Base-by-base conservation (phyloP, 2,329 filamentous ascomycete species). In the Blastomyces silverae region DNA sequence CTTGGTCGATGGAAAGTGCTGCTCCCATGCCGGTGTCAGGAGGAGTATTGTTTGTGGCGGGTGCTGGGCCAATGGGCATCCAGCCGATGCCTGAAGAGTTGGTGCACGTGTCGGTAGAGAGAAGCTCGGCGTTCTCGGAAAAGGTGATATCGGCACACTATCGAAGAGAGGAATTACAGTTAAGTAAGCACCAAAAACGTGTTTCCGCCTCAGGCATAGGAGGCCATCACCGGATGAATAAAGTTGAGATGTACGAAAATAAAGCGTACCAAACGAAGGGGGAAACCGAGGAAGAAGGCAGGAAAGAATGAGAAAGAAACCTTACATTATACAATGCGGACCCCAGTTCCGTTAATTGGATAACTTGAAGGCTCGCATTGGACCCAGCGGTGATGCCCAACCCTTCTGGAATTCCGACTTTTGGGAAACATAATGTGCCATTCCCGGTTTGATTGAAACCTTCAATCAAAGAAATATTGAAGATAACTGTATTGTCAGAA, bases 261-360 rank as follows among this genome's bases (percentile, higher is more conserved):
- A 37, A 44, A 31, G 39, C 11, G 17, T 39, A 39, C 10, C 10
- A 28, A 48, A 46, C 17, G 39, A 17, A n/a, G 42, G 15, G 10
- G 25, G 20, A 53, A 25, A 28, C 17, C 3, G 17, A 20, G 20
- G 62, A 13, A 10, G 25, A 17, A 28, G 25, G 11, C 2, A 39
- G 2, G 34, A 25, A 39, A 39, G 10, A 31, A 28, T 25, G 13
- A 8, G n/a, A 48, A 34, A 44, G 44, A 11, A 66, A 64, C 71
- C 78, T 66, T 72, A 82, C 81, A 71, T 82, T 82, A 64, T 80
- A 82, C 28, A 82, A 68, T 10, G 77, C 74, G 62, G 73, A 75
- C 0, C 80, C 80, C 0, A 70, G 71, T 28, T 74, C 70, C 0
- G 72, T 70, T 50, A 81, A 71, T 66, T 81, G 79, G 46, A 82